Evolutionary conservation across 2,329 filamentous ascomycete genomes (phyloP).

Genomic region (Trichoderma polysporum): DNA sequence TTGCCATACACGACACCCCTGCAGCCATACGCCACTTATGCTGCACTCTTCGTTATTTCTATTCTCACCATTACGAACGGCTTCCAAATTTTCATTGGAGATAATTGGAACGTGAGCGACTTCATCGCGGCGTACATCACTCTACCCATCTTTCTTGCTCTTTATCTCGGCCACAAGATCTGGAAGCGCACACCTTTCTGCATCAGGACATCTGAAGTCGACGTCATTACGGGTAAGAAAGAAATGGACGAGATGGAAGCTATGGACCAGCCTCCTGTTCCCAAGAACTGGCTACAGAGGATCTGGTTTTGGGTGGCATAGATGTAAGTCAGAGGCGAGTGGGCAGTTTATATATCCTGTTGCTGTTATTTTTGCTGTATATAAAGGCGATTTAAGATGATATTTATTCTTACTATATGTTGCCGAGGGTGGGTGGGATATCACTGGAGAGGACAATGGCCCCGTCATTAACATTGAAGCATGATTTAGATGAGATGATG

Average conservation of each 20-base stretch:
- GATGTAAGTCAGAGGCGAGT: neutral
- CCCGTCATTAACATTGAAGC: neutral
- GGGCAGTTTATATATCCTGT: neutral
- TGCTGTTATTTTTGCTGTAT: neutral
- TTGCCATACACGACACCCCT: constrained; percentile 53
- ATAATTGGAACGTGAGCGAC: constrained; percentile 58
- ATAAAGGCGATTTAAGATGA: neutral
- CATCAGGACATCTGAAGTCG: constrained; percentile 49
- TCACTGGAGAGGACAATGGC: too few species aligned
- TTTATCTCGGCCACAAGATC: constrained; percentile 63
- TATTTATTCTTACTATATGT: neutral
- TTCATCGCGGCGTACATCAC: constrained; percentile 68
- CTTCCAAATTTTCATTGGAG: constrained; percentile 70
- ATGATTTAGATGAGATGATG: neutral
- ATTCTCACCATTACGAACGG: constrained; percentile 72
- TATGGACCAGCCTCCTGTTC: constrained; percentile 46
- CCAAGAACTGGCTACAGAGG: constrained; percentile 53
- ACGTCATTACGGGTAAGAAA: constrained; percentile 57
- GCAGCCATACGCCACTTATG: constrained; percentile 65
- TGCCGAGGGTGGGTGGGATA: neutral
- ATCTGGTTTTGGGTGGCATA: constrained; percentile 58
- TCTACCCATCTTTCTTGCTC: constrained; percentile 57
- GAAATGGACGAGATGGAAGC: constrained; percentile 61
- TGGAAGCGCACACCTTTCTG: constrained; percentile 44
- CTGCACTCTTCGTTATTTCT: constrained; percentile 55